Base-by-base conservation (phyloP, 2,329 filamentous ascomycete genomes). In the Fusarium algeriense region DNA sequence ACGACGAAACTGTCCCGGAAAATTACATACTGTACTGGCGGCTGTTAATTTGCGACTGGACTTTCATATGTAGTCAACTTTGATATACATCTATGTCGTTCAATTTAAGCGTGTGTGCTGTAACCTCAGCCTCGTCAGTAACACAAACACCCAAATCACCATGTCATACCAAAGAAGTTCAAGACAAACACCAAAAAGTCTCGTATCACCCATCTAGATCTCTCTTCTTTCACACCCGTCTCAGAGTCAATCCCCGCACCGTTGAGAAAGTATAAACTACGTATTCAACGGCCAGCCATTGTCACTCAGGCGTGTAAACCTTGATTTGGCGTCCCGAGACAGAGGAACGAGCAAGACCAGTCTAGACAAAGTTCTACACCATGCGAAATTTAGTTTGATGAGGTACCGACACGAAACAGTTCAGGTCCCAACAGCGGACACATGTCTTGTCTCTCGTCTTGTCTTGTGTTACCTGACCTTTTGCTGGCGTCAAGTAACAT, bases 181-280 rank as follows among this genome's bases (percentile, higher is more conserved):
- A 40, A 50, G 59, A 26, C 35, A 35, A 60, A 5, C 32, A 34
- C 20, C 38, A 53, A 19, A 37, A 43, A 19, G 46, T 23, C 26
- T 53, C 40, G 55, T 71, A 60, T n/a, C 64, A 71, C 69, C 38
- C 64, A 41, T n/a, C 20, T 64, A n/a, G 17, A 26, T 19, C 19
- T n/a, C 13, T n/a, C 11, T 38, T 9, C 26, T 23, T 23, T 46
- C 45, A 69, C 68, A 20, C 64, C 68, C 68, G 59, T 71, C 58
- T 65, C 64, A 69, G 64, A 34, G 28, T 46, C 26, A 28, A 43
- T 45, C 38, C 35, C 44, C 46, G 37, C 54, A 15, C 68, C 50
- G 53, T 28, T n/a, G 26, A 20, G 15, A 45, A 45, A 49, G 19
- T 19, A 17, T 43, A 35, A 20, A 26, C n/a, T 23, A 28, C 20